These are phyloP conservation scores for Kentomonas sorsogonicus DNA, from an alignment of 208 protist species.

Conservation along the genomic window DNA sequence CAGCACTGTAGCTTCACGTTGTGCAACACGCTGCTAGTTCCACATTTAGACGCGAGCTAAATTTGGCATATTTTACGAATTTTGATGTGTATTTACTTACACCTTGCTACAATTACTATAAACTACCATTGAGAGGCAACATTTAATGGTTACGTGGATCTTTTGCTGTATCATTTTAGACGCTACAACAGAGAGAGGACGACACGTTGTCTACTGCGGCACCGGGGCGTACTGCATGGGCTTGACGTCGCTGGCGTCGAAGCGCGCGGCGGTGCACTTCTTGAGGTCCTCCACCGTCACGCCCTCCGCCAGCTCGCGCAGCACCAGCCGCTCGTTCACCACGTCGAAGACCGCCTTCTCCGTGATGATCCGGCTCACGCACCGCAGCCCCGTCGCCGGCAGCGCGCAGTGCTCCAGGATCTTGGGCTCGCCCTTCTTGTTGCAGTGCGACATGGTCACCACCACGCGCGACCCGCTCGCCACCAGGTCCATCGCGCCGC, in stretches of 20 bases:
- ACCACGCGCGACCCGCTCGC: slow-evolving; percentile 91
- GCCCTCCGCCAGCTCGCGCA: slow-evolving; percentile 91
- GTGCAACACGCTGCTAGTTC: too few species aligned
- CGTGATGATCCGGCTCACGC: slow-evolving; percentile 95
- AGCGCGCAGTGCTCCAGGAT: slow-evolving; percentile 92
- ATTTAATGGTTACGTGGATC: too few species aligned
- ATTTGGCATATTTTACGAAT: too few species aligned
- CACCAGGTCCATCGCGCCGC: slow-evolving; percentile 96
- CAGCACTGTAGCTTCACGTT: too few species aligned
- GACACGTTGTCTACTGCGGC: too few species aligned
- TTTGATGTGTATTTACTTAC: too few species aligned
- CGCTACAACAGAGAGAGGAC: too few species aligned
- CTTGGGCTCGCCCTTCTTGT: slow-evolving; percentile 91
- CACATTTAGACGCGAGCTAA: too few species aligned
- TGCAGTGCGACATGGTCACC: slow-evolving; percentile 96
- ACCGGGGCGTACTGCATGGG: slow-evolving; percentile 53
- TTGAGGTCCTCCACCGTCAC: slow-evolving; percentile 91
- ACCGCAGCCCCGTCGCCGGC: slow-evolving; percentile 88
- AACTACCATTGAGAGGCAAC: too few species aligned
- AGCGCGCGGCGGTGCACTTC: slow-evolving; percentile 73
- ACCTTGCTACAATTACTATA: too few species aligned
- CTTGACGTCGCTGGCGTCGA: slow-evolving; percentile 66
- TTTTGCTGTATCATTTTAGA: too few species aligned
- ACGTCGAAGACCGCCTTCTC: slow-evolving; percentile 96
- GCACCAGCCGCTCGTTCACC: slow-evolving; percentile 67